Evolutionary conservation across 495 filamentous ascomycete genomes (phyloP).

Genomic region (Chaetomium tenue): DNA sequence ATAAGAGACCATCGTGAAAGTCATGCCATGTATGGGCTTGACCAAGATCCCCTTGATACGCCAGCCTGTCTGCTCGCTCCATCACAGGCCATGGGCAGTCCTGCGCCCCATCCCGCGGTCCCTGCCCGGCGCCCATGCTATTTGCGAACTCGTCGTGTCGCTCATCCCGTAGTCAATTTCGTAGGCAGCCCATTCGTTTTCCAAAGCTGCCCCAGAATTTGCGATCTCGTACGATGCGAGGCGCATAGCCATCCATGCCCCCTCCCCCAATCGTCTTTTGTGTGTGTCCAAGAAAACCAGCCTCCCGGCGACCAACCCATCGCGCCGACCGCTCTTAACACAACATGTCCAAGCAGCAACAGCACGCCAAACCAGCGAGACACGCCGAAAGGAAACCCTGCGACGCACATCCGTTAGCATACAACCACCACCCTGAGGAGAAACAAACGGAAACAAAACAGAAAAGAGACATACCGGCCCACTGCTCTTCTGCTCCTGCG

Average conservation of each 20-base stretch:
- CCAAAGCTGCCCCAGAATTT: background rate
- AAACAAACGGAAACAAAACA: background rate
- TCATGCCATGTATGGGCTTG: background rate
- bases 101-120: background rate
- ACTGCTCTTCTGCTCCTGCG: conserved; percentile 28
- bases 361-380: conserved; percentile 45
- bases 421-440: too few species aligned
- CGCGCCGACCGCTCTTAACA: conserved; percentile 37
- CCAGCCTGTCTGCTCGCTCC: background rate
- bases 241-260: background rate
- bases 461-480: conserved; percentile 26
- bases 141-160: background rate
- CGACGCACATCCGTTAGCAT: background rate
- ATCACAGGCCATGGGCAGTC: background rate
- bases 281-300: background rate
- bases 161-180: background rate
- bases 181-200: too few species aligned
- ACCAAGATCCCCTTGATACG: background rate
- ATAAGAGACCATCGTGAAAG: conserved; percentile 3
- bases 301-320: background rate
- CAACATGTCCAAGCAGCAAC: conserved; percentile 50
- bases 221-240: background rate
- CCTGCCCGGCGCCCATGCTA: conserved; percentile 1
- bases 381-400: conserved; percentile 38
- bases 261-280: background rate